Evolutionary conservation across 2,329 filamentous ascomycete genomes (phyloP).

Genomic region (Colletotrichum acutatum): DNA sequence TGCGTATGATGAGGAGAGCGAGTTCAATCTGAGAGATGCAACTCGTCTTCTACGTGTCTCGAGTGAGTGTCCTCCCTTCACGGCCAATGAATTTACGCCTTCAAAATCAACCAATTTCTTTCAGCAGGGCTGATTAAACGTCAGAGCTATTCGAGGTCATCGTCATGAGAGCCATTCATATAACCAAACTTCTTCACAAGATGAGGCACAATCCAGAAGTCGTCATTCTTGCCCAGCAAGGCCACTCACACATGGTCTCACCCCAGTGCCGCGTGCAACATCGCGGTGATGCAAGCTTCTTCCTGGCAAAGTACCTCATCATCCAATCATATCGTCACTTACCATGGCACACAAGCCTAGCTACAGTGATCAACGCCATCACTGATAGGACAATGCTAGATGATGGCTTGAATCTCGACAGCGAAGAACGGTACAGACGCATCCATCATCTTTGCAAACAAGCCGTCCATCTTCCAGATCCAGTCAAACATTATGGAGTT

Average conservation of each 20-base stretch:
- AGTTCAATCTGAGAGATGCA: conserved; percentile 10
- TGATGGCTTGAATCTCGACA: background rate
- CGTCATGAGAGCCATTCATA: background rate
- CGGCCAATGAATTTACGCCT: background rate
- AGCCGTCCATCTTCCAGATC: background rate
- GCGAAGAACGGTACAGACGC: background rate
- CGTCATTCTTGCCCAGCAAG: background rate
- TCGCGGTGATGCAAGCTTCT: background rate
- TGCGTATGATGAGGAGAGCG: background rate
- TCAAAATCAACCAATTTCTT: too few species aligned
- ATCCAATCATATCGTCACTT: background rate
- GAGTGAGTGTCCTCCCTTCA: background rate
- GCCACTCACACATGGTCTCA: background rate
- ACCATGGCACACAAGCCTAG: conserved; percentile 1
- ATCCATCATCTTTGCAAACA: background rate
- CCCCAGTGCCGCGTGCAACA: background rate
- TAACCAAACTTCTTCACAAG: background rate
- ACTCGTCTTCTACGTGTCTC: background rate
- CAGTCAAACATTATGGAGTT: background rate
- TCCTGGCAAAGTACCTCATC: background rate
- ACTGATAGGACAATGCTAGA: background rate
- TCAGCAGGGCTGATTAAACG: background rate
- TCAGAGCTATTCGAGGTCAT: background rate
- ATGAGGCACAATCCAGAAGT: conserved; percentile 4
- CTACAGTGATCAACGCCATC: conserved; percentile 2